phyloP scores from a whole-genome alignment of 768 basidiomycete species.

The Fomitopsis serialis region DNA sequence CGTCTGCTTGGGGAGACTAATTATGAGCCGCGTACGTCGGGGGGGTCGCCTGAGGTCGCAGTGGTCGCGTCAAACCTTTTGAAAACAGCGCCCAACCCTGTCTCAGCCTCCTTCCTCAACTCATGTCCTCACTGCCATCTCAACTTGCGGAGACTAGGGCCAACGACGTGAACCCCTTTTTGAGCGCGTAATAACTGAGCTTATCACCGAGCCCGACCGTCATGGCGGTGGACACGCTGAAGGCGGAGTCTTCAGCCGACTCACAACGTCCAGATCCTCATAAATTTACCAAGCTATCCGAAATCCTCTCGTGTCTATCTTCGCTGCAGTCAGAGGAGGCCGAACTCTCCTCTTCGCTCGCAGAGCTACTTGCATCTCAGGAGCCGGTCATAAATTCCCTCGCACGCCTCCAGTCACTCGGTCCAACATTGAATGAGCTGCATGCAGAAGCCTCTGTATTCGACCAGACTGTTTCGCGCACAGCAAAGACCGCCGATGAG shows the following conservation, averaged over 20 bases:
- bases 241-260: neutral
- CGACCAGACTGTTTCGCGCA: constrained; percentile 55
- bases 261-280: constrained; percentile 17
- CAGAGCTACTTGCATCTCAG: constrained; percentile 62
- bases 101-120: no score
- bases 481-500: constrained; percentile 75
- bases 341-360: constrained; percentile 67
- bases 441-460: constrained; percentile 51
- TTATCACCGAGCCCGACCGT: no score
- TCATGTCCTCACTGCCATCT: no score
- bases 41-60: no score
- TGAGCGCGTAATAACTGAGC: no score
- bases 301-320: constrained; percentile 73
- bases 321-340: constrained; percentile 73
- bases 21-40: no score
- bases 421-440: constrained; percentile 60
- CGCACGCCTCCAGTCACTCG: constrained; percentile 51
- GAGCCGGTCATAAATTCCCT: constrained; percentile 63
- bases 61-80: no score
- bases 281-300: constrained; percentile 53
- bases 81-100: neutral
- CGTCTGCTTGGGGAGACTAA: no score
- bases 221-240: neutral
- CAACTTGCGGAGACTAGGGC: no score
- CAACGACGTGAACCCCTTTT: no score